A percentile compares a stretch with the other conserved stretches of the same genome.
These are phyloP conservation scores for Vaccinium vitisidaea DNA, from an alignment of 148 eudicot genomes.

Conservation along the genomic window DNA sequence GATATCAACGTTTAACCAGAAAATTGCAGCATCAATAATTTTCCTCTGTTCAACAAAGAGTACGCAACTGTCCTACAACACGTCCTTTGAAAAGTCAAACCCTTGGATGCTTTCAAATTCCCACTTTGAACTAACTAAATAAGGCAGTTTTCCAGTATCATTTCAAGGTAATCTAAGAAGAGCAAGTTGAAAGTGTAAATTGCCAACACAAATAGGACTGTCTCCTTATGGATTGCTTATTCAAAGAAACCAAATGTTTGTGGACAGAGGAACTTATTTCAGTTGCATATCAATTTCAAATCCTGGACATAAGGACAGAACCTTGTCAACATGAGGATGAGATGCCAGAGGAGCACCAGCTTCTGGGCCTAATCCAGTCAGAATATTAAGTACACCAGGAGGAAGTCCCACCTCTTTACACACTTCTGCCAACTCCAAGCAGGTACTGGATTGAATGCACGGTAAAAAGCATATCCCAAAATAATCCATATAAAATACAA, in stretches of 20 bases:
- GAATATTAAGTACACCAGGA: constrained; percentile 76
- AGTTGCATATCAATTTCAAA: not conserved
- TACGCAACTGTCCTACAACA: not conserved
- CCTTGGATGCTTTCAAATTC: not conserved
- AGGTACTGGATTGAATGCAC: constrained; percentile 53
- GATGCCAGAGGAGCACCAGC: constrained; percentile 96
- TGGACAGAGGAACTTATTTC: not conserved
- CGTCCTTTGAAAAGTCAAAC: not conserved
- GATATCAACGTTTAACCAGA: not conserved
- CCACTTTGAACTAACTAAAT: not conserved
- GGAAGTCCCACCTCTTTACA: constrained; percentile 92
- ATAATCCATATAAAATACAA: not conserved
- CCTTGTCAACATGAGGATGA: constrained; percentile 98
- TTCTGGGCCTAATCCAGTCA: constrained; percentile 88
- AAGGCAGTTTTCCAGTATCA: not conserved
- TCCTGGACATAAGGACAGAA: constrained; percentile 20
- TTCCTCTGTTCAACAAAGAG: not conserved
- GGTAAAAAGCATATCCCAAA: constrained; percentile 19
- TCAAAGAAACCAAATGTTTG: not conserved
- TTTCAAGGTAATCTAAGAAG: not conserved
- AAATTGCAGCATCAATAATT: not conserved
- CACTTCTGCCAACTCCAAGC: constrained; percentile 87
- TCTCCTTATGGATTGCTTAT: not conserved
- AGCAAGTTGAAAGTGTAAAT: constrained; percentile 9
- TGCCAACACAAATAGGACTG: not conserved